Conservation (phyloP, 2,329 filamentous ascomycete species). For the Sarocladium kiliense region DNA sequence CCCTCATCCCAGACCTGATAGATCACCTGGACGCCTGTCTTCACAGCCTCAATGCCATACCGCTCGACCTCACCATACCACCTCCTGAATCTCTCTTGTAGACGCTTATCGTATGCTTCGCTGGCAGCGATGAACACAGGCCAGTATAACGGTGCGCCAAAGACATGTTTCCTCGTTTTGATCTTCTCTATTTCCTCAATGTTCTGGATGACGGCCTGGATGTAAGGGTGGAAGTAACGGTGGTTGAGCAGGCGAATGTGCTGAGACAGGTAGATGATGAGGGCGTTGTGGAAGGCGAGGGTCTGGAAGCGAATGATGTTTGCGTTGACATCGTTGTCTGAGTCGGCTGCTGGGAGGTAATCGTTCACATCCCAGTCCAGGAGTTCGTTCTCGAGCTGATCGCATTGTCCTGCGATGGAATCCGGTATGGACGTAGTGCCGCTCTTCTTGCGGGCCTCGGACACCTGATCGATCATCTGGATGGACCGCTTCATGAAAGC, state of each 20-base stretch:
- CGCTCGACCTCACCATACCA: constrained; percentile 16
- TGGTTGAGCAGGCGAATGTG: constrained; percentile 14
- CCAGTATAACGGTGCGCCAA: constrained; percentile 19
- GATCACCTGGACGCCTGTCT: constrained; percentile 17
- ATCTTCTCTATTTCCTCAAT: constrained; percentile 18
- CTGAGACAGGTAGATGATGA: constrained; percentile 21
- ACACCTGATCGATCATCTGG: constrained; percentile 9
- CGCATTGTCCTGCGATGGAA: constrained; percentile 19
- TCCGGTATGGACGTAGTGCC: not conserved
- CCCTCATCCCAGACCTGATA: constrained; percentile 16
- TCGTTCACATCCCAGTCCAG: constrained; percentile 11
- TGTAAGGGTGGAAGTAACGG: constrained; percentile 15
- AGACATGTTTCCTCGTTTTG: constrained; percentile 14
- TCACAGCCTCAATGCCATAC: constrained; percentile 19
- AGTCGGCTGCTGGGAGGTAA: not conserved
- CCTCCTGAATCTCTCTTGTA: constrained; percentile 15
- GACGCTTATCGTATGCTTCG: constrained; percentile 16
- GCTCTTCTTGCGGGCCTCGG: not conserved
- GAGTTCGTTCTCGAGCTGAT: constrained; percentile 19
- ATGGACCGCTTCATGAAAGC: constrained; percentile 10
- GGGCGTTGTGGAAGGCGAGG: constrained; percentile 18
- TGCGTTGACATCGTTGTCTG: not conserved
- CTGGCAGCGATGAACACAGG: constrained; percentile 18
- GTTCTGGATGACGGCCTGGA: constrained; percentile 14
- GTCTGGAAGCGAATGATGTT: constrained; percentile 11